Evolutionary conservation across 768 basidiomycete genomes (phyloP), one percentile per base, ranked within the genome.

Genomic region (Neoboletus subvelutipes): DNA sequence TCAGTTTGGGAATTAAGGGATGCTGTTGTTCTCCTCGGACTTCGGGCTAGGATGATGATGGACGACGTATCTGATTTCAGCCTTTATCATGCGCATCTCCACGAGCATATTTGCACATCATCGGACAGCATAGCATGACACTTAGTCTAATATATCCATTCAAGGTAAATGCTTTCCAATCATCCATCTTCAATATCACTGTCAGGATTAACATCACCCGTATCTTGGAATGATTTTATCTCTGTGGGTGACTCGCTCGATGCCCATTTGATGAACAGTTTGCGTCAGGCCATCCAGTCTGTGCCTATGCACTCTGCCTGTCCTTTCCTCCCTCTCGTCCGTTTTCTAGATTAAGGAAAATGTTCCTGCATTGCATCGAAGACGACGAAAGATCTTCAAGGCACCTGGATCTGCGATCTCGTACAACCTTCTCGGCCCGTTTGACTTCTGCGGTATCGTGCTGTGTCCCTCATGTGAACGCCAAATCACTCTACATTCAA

Each of bases 111-210:
- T 56, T 58, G 41, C 64, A 58, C 50, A 52, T 62, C 60, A 65
- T 56, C 50, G 57, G 65, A 69, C 67, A 64, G 48, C 58, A 67
- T 67, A 42, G 48, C 60, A 63, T 22, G 31, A 9, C 48, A 67
- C 39, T 62, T 56, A 28, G 40, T 47, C 36, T 55, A 51, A 56
- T 62, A 48, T 53, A 69, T 53, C 28, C 10, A 22, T 45, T 50
- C 60, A 54, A 60, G 58, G 54, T 56, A 37, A 54, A 60, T 45
- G n/a, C 24, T 54, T 58, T 48, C 46, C 40, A 37, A 18, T 28
- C 55, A 55, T 31, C 53, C 52, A 58, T 55, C 45, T 36, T 20
- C 34, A n/a, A 59, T 43, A 56, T 45, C 47, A 39, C 41, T n/a
- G 45, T 56, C 52, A 34, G 51, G 45, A 53, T 45, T 31, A 37